A percentile compares a stretch with the other conserved stretches of the same genome.
These are phyloP conservation scores for Hyphopichia khmerensis DNA, from an alignment of 1,139 yeast species.

Conservation along the genomic window DNA sequence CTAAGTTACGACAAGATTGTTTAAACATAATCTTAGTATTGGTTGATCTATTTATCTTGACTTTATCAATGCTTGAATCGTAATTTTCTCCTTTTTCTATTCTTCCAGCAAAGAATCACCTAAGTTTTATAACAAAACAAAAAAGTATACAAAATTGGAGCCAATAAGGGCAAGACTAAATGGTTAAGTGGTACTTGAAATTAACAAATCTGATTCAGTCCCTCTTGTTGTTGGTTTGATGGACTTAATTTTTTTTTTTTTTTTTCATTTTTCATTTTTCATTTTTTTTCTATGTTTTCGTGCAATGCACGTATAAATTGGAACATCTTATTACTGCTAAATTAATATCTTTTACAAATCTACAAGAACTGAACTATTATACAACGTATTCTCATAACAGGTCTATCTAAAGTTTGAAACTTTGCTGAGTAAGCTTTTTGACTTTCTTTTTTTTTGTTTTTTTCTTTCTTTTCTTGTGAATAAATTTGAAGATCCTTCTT, in stretches of 20 bases:
- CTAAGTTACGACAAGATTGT: slow-evolving; percentile 30
- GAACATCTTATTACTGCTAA: not conserved
- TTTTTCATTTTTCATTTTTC: not conserved
- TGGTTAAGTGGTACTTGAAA: too few relatives aligned
- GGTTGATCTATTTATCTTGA: not conserved
- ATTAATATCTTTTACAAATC: not conserved
- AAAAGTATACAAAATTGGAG: too few relatives aligned
- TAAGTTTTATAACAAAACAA: too few relatives aligned
- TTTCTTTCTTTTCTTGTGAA: not conserved
- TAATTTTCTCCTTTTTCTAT: too few relatives aligned
- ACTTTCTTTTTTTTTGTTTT: not conserved
- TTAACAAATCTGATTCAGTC: too few relatives aligned
- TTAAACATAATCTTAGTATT: slow-evolving; percentile 19
- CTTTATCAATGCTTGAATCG: too few relatives aligned
- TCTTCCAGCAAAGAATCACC: too few relatives aligned
- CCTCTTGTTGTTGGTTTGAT: too few relatives aligned
- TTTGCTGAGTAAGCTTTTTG: not conserved
- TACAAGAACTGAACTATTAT: not conserved
- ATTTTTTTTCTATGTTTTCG: not conserved
- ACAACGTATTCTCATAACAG: not conserved
- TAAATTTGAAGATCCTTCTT: not conserved
- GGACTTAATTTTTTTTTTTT: too few relatives aligned
- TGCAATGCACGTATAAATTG: not conserved
- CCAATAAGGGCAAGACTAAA: too few relatives aligned
- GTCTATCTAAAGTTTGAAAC: not conserved